phyloP scores from a whole-genome alignment of 192 early-diverging fungal species.

The Coemansia sp. region DNA sequence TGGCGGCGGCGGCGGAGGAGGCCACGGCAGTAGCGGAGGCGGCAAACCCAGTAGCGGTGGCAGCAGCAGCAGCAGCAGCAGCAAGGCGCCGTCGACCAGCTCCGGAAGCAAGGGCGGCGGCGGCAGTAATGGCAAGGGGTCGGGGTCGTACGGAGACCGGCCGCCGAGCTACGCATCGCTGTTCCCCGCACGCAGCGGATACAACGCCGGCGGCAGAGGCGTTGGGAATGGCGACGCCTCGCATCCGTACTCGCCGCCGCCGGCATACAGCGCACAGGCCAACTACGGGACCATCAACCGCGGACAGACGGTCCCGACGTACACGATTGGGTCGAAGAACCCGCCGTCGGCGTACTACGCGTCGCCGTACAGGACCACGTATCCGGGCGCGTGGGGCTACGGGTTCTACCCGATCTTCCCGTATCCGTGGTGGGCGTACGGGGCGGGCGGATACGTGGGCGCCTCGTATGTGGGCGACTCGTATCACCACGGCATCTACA shows the following conservation, averaged over 20 bases:
- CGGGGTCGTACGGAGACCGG: conserved; percentile 30
- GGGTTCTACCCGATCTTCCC: conserved; percentile 51
- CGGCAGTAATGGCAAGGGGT: conserved; percentile 35
- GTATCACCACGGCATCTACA: conserved; percentile 33
- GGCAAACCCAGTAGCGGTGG: background rate
- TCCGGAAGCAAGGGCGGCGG: conserved; percentile 31
- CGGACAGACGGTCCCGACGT: conserved; percentile 33
- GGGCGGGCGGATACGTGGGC: conserved; percentile 23
- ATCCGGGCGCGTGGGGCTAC: conserved; percentile 52
- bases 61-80: conserved; percentile 12
- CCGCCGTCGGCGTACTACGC: conserved; percentile 44
- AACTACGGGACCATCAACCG: conserved; percentile 24
- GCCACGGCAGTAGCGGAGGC: conserved; percentile 5
- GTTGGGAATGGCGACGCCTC: conserved; percentile 25
- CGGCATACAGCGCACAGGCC: conserved; percentile 41
- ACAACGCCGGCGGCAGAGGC: conserved; percentile 39
- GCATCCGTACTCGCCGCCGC: conserved; percentile 31
- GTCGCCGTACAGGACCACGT: conserved; percentile 22
- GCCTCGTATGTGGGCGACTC: conserved; percentile 16
- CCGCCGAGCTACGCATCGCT: conserved; percentile 47
- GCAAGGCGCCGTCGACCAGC: conserved; percentile 13
- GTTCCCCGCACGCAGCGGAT: conserved; percentile 29
- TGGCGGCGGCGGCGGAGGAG: conserved; percentile 21
- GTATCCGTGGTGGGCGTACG: conserved; percentile 54
- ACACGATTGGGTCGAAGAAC: conserved; percentile 17